phyloP scores from a whole-genome alignment of 139 green algal species.

The Diplosphaera chodatii region DNA sequence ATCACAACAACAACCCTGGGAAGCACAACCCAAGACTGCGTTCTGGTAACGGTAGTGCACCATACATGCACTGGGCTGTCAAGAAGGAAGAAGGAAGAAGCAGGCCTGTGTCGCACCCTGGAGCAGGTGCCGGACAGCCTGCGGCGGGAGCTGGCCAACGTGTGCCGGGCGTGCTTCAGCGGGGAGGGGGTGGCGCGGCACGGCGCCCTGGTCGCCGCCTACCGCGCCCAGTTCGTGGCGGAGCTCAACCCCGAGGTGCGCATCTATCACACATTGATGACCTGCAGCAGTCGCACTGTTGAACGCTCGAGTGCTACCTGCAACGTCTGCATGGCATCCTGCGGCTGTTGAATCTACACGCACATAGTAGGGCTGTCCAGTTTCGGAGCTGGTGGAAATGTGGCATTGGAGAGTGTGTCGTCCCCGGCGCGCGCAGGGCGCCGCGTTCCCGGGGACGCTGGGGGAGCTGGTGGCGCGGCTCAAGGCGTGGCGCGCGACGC shows the following conservation, averaged over 20 bases:
- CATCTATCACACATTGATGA: too few relatives aligned
- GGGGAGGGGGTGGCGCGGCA: slow-evolving; percentile 47
- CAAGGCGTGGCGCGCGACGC: slow-evolving; percentile 73
- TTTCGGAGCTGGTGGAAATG: too few relatives aligned
- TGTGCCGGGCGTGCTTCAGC: slow-evolving; percentile 74
- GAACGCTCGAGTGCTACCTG: too few relatives aligned
- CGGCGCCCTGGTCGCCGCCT: slow-evolving; percentile 41
- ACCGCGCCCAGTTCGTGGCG: slow-evolving; percentile 77
- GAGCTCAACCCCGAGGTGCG: slow-evolving; percentile 79
- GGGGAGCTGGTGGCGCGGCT: slow-evolving; percentile 77
- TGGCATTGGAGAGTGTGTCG: too few relatives aligned
- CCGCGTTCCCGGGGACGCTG: slow-evolving; percentile 71
- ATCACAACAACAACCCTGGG: too few relatives aligned
- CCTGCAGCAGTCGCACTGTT: too few relatives aligned
- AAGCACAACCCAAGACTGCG: too few relatives aligned
- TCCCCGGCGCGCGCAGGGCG: not conserved
- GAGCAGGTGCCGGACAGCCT: slow-evolving; percentile 63
- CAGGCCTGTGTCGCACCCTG: not conserved
- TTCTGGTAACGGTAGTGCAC: too few relatives aligned
- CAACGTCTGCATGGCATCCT: too few relatives aligned
- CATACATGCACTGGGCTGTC: too few relatives aligned
- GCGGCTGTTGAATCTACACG: too few relatives aligned
- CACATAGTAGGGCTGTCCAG: too few relatives aligned
- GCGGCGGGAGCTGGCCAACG: slow-evolving; percentile 75
- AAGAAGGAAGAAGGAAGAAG: not conserved